These are phyloP conservation scores for Aspergillus vadensis DNA, from an alignment of 2,329 filamentous ascomycete species.

Conservation along the genomic window DNA sequence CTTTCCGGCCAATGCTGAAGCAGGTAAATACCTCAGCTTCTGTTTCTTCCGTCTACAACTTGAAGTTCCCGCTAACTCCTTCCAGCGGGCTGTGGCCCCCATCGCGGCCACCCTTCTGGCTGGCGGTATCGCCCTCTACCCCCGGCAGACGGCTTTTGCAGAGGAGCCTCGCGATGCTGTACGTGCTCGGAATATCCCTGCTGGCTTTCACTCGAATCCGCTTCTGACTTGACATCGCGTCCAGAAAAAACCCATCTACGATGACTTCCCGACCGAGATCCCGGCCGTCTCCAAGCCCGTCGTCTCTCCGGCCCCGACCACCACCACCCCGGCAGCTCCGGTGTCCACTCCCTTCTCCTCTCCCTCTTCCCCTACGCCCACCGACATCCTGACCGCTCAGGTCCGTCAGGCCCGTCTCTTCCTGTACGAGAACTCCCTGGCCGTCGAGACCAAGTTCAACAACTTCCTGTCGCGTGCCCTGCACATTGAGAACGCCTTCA, in stretches of 20 bases:
- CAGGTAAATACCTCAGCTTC: conserved; percentile 33
- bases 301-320: conserved; percentile 22
- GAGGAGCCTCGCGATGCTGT: conserved; percentile 44
- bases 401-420: conserved; percentile 79
- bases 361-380: conserved; percentile 67
- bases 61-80: conserved; percentile 29
- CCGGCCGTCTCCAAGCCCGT: conserved; percentile 29
- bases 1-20: conserved; percentile 45
- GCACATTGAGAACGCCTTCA: conserved; percentile 84
- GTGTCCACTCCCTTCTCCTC: conserved; percentile 31
- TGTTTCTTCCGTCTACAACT: conserved; percentile 3
- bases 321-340: conserved; percentile 70
- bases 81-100: conserved; percentile 43
- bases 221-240: neutral
- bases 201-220: too few relatives aligned
- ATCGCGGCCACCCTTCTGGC: conserved; percentile 45
- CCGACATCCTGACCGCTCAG: conserved; percentile 82
- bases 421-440: conserved; percentile 72
- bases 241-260: conserved; percentile 49
- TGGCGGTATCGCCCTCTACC: conserved; percentile 43
- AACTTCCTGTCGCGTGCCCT: conserved; percentile 76
- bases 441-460: conserved; percentile 82
- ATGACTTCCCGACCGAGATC: conserved; percentile 40
- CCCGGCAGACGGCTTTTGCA: conserved; percentile 45
- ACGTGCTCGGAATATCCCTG: conserved; percentile 16